These are phyloP conservation scores for Cladosporium oxysporum DNA, from an alignment of 2,329 filamentous ascomycete species.

Conservation along the genomic window DNA sequence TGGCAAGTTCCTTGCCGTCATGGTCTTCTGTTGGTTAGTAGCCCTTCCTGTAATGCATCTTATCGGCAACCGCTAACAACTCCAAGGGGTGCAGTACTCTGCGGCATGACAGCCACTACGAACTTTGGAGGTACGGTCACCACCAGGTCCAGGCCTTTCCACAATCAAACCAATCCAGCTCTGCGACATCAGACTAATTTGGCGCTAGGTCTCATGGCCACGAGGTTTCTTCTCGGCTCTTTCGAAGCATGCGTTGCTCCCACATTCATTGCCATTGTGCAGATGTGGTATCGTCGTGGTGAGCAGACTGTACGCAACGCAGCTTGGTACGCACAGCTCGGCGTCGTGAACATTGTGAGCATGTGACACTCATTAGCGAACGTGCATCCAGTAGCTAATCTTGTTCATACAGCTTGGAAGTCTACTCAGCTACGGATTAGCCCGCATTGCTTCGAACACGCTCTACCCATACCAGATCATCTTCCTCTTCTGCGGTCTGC, in stretches of 20 bases:
- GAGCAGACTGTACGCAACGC: constrained; percentile 35
- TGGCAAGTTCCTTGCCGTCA: constrained; percentile 59
- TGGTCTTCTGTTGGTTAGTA: constrained; percentile 50
- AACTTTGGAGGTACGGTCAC: constrained; percentile 43
- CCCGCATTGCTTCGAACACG: constrained; percentile 28
- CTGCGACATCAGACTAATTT: not conserved
- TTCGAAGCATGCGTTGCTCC: constrained; percentile 51
- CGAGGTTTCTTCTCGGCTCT: constrained; percentile 58
- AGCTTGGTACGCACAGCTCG: constrained; percentile 36
- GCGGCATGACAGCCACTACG: constrained; percentile 55
- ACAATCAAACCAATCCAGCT: not conserved
- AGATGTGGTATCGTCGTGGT: constrained; percentile 32
- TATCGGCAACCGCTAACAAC: not conserved
- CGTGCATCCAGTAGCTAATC: not conserved
- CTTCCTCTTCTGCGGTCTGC: constrained; percentile 31
- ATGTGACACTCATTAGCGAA: not conserved
- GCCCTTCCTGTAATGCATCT: too few relatives aligned
- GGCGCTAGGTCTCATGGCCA: constrained; percentile 46
- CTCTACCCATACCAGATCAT: constrained; percentile 29
- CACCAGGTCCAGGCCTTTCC: not conserved
- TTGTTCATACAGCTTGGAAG: constrained; percentile 27
- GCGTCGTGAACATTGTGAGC: constrained; percentile 33
- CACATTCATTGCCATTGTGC: constrained; percentile 32
- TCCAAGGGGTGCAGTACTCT: constrained; percentile 47
- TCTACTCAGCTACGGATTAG: constrained; percentile 33